Conservation (phyloP, 2,329 filamentous ascomycete genomes). For the Claviceps citrina region DNA sequence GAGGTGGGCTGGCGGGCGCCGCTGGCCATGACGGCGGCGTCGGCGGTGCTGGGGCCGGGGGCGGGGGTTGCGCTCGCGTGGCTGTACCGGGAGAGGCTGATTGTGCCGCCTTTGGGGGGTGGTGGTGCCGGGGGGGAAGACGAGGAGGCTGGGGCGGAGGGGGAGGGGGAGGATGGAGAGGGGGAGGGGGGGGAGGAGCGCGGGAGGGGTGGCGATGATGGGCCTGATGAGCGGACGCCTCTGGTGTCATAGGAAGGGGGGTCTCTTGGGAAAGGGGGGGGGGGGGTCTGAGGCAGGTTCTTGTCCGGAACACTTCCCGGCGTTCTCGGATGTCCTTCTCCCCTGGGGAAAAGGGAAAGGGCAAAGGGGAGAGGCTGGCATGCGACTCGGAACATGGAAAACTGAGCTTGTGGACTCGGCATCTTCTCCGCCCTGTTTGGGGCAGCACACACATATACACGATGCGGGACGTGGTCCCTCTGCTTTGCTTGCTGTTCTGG, state of each 20-base stretch:
- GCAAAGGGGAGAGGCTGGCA: too few relatives aligned
- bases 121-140: slow-evolving; percentile 8
- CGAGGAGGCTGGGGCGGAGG: slow-evolving; percentile 7
- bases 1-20: slow-evolving; percentile 31
- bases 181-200: slow-evolving; percentile 9
- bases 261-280: too few relatives aligned
- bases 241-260: slow-evolving; percentile 19
- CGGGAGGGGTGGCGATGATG: not conserved
- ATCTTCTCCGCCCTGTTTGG: too few relatives aligned
- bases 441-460: too few relatives aligned
- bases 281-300: too few relatives aligned
- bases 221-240: slow-evolving; percentile 19
- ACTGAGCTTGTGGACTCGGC: too few relatives aligned
- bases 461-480: too few relatives aligned
- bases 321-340: too few relatives aligned
- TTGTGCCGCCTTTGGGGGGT: slow-evolving; percentile 11
- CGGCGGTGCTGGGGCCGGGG: slow-evolving; percentile 22
- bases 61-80: slow-evolving; percentile 24
- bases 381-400: too few relatives aligned
- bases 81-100: slow-evolving; percentile 24
- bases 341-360: too few relatives aligned
- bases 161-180: slow-evolving; percentile 8
- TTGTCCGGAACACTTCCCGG: too few relatives aligned
- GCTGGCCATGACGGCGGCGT: slow-evolving; percentile 16
- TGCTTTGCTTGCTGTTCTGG: too few relatives aligned